phyloP scores from a whole-genome alignment of 208 protist genomes.

The Trichomonas vaginalis region DNA sequence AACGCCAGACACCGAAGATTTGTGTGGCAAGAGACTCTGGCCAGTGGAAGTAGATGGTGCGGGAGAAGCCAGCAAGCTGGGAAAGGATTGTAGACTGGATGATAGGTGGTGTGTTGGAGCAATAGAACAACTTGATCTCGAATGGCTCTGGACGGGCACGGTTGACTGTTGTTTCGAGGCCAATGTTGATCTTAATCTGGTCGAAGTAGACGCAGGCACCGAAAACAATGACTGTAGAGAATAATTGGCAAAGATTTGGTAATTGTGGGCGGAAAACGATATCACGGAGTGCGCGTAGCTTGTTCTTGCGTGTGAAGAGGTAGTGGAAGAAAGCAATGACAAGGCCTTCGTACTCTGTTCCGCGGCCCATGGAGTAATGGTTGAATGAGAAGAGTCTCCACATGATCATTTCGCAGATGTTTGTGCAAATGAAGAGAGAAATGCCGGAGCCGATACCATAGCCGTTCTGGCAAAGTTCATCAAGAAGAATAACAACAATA shows the following conservation, averaged over 20 bases:
- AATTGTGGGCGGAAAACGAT: conserved; percentile 96
- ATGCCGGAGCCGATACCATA: conserved; percentile 97
- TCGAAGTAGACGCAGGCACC: conserved; percentile 98
- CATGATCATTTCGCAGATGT: conserved; percentile 98
- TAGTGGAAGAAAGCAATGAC: conserved; percentile 97
- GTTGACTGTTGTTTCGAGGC: conserved; percentile 21
- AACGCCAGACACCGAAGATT: background rate
- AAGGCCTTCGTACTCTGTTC: conserved; percentile 92
- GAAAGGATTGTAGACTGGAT: conserved; percentile 60
- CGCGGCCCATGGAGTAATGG: conserved; percentile 87
- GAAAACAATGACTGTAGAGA: conserved; percentile 95
- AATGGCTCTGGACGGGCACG: conserved; percentile 52
- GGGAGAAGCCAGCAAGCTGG: background rate
- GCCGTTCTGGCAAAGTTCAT: conserved; percentile 90
- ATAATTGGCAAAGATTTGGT: conserved; percentile 97
- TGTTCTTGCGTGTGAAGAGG: conserved; percentile 47
- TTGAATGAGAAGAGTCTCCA: conserved; percentile 95
- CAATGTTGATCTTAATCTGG: conserved; percentile 87
- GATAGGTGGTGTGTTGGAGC: conserved; percentile 99
- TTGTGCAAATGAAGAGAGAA: conserved; percentile 98
- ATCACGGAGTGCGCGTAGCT: conserved; percentile 81
- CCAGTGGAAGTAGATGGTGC: background rate
- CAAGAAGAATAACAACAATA: conserved; percentile 82
- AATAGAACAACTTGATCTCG: conserved; percentile 99
- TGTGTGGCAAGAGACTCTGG: background rate